Percentiles rank a stretch among this genome's conserved stretches.
Conservation (phyloP, 768 basidiomycete species). For the Auricularia heimuer region DNA sequence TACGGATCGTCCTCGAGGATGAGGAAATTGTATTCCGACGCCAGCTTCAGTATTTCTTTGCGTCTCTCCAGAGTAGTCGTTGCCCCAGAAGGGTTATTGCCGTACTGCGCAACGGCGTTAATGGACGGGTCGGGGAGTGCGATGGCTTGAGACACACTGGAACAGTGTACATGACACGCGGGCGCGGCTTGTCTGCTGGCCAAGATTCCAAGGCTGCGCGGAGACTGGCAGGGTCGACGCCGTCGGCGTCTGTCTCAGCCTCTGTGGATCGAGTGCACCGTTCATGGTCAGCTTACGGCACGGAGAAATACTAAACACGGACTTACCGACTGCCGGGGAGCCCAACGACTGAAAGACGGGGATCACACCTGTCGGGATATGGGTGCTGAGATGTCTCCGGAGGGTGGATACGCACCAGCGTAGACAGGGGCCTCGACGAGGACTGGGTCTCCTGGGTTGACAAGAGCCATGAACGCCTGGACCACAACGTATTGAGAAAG, state of each 20-base stretch:
- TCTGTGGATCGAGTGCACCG: constrained; percentile 33
- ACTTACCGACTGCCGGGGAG: constrained; percentile 50
- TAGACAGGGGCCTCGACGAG: constrained; percentile 79
- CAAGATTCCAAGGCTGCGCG: constrained; percentile 61
- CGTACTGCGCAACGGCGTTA: constrained; percentile 38
- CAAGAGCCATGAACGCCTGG: constrained; percentile 59
- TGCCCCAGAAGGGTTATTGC: constrained; percentile 80
- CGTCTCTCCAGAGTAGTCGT: constrained; percentile 64
- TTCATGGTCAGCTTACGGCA: neutral
- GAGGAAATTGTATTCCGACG: constrained; percentile 63
- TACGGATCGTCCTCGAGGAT: constrained; percentile 88
- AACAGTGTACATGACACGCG: constrained; percentile 74
- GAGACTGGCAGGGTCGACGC: constrained; percentile 51
- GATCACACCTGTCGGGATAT: constrained; percentile 36
- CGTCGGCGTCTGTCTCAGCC: constrained; percentile 66
- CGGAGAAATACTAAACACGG: neutral
- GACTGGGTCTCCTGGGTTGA: constrained; percentile 72
- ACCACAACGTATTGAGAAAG: neutral
- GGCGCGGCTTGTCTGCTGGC: constrained; percentile 61
- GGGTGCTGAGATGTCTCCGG: neutral
- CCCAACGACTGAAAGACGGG: constrained; percentile 49
- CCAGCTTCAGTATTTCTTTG: constrained; percentile 60
- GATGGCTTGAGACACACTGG: constrained; percentile 35
- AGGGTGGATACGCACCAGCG: neutral
- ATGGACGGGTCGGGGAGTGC: neutral